Evolutionary conservation across 2,329 filamentous ascomycete species (phyloP).

Genomic region (Nemania bipapillata): DNA sequence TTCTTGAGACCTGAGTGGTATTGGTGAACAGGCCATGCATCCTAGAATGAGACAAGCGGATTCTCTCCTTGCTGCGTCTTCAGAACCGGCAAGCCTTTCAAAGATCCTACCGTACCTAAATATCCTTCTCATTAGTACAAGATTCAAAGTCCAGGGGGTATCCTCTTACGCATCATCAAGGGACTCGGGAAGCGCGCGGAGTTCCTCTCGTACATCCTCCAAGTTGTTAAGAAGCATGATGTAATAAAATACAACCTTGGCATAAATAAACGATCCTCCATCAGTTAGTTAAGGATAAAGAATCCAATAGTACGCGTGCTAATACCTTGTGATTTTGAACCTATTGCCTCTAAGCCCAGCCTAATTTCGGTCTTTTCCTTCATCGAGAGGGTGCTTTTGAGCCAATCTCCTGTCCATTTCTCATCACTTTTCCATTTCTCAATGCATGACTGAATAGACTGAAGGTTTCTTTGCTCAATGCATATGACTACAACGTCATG

Average conservation of each 20-base stretch:
- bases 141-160: background rate
- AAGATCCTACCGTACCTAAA: background rate
- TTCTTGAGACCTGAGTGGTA: no score
- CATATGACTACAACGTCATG: background rate
- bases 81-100: background rate
- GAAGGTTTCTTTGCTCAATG: background rate
- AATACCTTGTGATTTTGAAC: no score
- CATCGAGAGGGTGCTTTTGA: background rate
- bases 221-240: background rate
- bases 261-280: background rate
- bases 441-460: background rate
- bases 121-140: background rate
- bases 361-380: background rate
- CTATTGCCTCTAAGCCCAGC: background rate
- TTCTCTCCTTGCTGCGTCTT: constrained; percentile 1
- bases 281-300: no score
- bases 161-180: background rate
- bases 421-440: no score
- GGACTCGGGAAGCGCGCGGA: background rate
- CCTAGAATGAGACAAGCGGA: constrained; percentile 39
- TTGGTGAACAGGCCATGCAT: constrained; percentile 42
- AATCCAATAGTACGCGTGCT: no score
- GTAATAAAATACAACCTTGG: background rate
- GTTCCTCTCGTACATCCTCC: background rate
- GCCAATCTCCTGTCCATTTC: background rate